phyloP scores from a whole-genome alignment of 768 basidiomycete genomes.

The Cystobasidium ongulense region DNA sequence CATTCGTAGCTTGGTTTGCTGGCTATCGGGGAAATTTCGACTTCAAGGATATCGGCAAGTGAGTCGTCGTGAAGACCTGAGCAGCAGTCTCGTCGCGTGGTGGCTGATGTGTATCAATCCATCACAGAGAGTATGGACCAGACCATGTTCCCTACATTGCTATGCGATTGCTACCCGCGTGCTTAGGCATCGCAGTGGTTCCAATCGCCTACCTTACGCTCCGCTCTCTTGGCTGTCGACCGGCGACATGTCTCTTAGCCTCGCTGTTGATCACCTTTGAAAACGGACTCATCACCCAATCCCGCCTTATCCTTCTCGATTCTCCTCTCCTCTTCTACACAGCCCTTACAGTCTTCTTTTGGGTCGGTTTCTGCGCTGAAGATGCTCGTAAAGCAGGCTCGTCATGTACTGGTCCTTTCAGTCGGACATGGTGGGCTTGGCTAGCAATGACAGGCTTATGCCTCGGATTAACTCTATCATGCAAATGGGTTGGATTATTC shows the following conservation, averaged over 20 bases:
- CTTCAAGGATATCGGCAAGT: constrained; percentile 97
- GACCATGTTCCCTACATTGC: constrained; percentile 85
- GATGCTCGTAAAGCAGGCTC: constrained; percentile 27
- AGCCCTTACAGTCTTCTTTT: constrained; percentile 74
- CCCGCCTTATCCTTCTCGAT: constrained; percentile 91
- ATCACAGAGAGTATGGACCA: constrained; percentile 56
- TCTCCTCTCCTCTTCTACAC: constrained; percentile 98
- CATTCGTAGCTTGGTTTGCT: constrained; percentile 72
- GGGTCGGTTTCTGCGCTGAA: constrained; percentile 84
- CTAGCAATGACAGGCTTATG: constrained; percentile 75
- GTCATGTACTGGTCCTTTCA: constrained; percentile 56
- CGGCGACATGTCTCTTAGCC: constrained; percentile 82
- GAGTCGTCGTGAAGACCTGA: constrained; percentile 38
- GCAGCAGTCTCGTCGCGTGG: neutral
- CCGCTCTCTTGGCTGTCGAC: constrained; percentile 81
- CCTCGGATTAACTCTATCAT: constrained; percentile 82
- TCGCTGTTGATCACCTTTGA: constrained; percentile 90
- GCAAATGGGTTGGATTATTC: constrained; percentile 98
- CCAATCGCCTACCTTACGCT: constrained; percentile 89
- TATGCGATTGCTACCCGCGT: constrained; percentile 92
- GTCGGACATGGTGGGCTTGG: constrained; percentile 84
- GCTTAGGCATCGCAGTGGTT: constrained; percentile 77
- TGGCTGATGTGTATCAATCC: neutral
- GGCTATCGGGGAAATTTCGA: constrained; percentile 85
- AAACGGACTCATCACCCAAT: constrained; percentile 91